Evolutionary conservation across 768 basidiomycete genomes (phyloP).

Genomic region (Leccinum fibrillosum): DNA sequence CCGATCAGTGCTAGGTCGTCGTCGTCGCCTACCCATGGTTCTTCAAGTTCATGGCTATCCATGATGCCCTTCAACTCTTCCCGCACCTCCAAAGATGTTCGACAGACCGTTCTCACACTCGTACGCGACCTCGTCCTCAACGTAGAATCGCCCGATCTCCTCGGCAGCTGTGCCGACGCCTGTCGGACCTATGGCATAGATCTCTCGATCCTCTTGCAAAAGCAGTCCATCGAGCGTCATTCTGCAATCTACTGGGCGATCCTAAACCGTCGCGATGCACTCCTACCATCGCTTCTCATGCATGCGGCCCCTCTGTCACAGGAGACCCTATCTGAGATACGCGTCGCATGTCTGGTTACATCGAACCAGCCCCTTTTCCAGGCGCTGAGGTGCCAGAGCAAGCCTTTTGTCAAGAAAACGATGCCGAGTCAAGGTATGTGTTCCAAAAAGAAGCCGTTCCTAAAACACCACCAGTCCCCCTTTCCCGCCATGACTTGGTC

Average conservation of each 20-base stretch:
- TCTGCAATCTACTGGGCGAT: constrained; percentile 75
- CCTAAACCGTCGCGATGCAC: constrained; percentile 43
- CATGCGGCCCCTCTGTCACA: constrained; percentile 44
- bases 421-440: constrained; percentile 12
- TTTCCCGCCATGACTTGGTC: too few relatives aligned
- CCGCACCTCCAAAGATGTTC: constrained; percentile 44
- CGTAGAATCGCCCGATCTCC: constrained; percentile 15
- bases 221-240: constrained; percentile 59
- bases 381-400: constrained; percentile 16
- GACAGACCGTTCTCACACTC: constrained; percentile 49
- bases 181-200: constrained; percentile 49
- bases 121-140: constrained; percentile 51
- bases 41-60: constrained; percentile 17
- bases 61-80: constrained; percentile 19
- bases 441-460: not conserved
- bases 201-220: constrained; percentile 56
- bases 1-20: not conserved
- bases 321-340: constrained; percentile 55
- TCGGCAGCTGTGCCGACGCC: constrained; percentile 51
- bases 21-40: not conserved
- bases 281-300: constrained; percentile 50
- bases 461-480: too few relatives aligned
- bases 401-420: constrained; percentile 7
- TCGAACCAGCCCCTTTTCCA: constrained; percentile 28
- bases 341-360: constrained; percentile 50